Base-by-base conservation (phyloP, 2,329 filamentous ascomycete genomes). In the Neofusicoccum sp. region DNA sequence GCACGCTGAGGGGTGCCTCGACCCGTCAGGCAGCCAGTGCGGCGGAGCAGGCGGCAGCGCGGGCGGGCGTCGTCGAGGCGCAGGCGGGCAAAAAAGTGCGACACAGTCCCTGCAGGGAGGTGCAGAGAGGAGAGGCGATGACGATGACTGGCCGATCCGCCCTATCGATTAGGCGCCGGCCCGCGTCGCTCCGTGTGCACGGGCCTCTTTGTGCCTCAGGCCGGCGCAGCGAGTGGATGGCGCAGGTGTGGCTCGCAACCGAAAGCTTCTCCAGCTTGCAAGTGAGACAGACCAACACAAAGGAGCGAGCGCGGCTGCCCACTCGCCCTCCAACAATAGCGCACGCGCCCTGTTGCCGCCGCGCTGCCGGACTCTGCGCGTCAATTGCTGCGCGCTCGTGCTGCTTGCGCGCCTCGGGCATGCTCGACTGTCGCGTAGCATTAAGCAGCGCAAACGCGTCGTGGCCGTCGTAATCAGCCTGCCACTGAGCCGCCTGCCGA, bases 231-330 rank as follows among this genome's bases (percentile, higher is more conserved):
- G n/a, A 33, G 6, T 11, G 33, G 36, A 14, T 56, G 51, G 48
- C 34, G 33, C 48, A 40, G 34, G 48, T n/a, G 49, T 51, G 47
- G 47, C 47, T 51, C 7, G 49, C 49, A 54, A 7, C 20, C 20
- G 49, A 41, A 54, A 30, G 36, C 51, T 56, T 43, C 51, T 41
- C 36, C n/a, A 20, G 51, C 31, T 36, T n/a, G n/a, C 31, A 20
- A 43, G 49, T 54, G 49, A 53, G 49, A 53, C 49, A n/a, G n/a
- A n/a, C n/a, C 36, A 54, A 31, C 49, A 54, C 51, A 56, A 34
- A 31, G 30, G 12, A 4, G 9, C 16, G 36, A 41, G 49, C 36
- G 26, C 49, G 12, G 6, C 26, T 14, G 41, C 26, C 14, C 26
- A 12, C 36, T 7, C 33, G 1, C 36, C 38, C 7, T 48, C n/a